A percentile compares a stretch with the other conserved stretches of the same genome.
Conservation (phyloP, 2,329 filamentous ascomycete genomes). For the Colletotrichum salicis region DNA sequence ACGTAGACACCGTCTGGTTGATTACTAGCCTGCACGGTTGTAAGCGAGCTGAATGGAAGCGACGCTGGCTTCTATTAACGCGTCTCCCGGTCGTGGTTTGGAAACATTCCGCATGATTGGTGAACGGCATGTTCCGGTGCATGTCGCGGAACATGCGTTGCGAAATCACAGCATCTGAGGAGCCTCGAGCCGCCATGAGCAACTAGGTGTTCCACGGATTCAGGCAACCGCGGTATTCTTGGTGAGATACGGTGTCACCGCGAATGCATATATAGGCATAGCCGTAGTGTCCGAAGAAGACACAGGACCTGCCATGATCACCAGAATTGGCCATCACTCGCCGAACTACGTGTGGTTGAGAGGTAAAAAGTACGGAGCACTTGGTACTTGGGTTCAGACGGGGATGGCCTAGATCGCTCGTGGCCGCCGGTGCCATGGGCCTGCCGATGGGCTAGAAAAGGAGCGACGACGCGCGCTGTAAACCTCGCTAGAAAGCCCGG, state of each 20-base stretch:
- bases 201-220: not conserved
- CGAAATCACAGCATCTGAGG: not conserved
- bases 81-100: not conserved
- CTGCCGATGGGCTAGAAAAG: not conserved
- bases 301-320: not conserved
- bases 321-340: not conserved
- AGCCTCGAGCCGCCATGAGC: not conserved
- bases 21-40: not conserved
- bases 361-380: not conserved
- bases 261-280: not conserved
- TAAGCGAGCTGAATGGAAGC: not conserved
- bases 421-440: not conserved
- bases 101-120: not conserved
- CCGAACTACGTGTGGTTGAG: not conserved
- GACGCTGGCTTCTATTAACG: not conserved
- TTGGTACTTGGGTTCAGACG: not conserved
- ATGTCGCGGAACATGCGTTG: not conserved
- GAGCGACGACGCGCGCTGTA: conserved; percentile 3
- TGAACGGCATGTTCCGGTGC: not conserved
- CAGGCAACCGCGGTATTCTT: not conserved
- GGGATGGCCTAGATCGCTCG: not conserved
- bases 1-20: not conserved
- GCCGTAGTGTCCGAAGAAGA: not conserved
- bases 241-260: not conserved
- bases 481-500: conserved; percentile 4